Conservation (phyloP, 768 basidiomycete species). For the Daedalea quercina region DNA sequence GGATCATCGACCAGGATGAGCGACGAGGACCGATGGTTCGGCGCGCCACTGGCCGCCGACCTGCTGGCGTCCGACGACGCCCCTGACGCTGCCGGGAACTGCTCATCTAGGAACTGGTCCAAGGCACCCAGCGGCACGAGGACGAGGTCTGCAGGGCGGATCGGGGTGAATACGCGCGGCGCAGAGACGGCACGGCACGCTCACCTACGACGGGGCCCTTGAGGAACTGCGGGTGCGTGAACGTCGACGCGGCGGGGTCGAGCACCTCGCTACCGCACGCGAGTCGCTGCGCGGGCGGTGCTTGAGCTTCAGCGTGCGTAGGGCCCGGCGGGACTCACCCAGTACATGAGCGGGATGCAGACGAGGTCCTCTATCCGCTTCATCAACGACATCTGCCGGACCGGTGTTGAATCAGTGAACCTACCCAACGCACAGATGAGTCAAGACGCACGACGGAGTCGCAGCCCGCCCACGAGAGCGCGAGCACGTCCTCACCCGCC, state of each 20-base stretch:
- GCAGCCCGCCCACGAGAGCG: background rate
- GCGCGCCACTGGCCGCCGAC: background rate
- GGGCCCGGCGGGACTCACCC: background rate
- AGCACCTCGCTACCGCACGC: background rate
- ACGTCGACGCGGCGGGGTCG: background rate
- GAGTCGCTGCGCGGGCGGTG: background rate
- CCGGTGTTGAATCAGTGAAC: too few species aligned
- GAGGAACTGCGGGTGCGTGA: background rate
- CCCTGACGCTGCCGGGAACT: background rate
- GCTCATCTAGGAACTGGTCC: background rate
- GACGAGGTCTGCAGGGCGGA: background rate
- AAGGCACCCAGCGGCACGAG: background rate
- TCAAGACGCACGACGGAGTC: background rate
- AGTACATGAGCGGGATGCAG: slow-evolving; percentile 1
- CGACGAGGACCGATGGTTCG: too few species aligned
- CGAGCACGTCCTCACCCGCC: background rate
- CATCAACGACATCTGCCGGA: background rate
- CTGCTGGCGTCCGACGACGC: background rate
- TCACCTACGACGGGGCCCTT: background rate
- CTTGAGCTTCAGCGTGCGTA: too few species aligned
- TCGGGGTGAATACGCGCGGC: too few species aligned
- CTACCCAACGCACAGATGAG: too few species aligned
- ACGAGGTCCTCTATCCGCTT: background rate
- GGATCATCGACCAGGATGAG: too few species aligned
- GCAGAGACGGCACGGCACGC: background rate